These are phyloP conservation scores for Gaertneriomyces sp. DNA, from an alignment of 192 early-diverging fungal species.

Conservation along the genomic window DNA sequence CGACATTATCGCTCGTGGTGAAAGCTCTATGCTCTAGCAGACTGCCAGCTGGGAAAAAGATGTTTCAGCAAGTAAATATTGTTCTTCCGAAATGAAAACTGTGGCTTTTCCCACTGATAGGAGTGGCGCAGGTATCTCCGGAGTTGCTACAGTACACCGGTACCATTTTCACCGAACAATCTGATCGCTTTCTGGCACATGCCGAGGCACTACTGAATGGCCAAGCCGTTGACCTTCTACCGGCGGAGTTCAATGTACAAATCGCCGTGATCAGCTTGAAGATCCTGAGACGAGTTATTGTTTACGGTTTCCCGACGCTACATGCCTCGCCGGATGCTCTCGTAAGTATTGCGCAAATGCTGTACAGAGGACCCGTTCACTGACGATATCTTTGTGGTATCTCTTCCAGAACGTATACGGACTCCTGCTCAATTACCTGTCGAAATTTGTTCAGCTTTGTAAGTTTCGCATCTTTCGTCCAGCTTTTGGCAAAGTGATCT, in stretches of 20 bases:
- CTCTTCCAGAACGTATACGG: no score
- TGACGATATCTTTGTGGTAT: no score
- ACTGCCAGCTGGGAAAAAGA: constrained; percentile 57
- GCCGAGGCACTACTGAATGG: constrained; percentile 25
- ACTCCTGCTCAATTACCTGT: constrained; percentile 42
- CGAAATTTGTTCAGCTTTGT: constrained; percentile 53
- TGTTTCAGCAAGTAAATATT: constrained; percentile 46
- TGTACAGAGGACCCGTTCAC: neutral
- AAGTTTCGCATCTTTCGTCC: constrained; percentile 37
- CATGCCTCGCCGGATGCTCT: constrained; percentile 36
- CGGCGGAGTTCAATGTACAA: constrained; percentile 47
- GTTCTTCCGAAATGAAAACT: constrained; percentile 9
- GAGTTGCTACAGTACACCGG: constrained; percentile 65
- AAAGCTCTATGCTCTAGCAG: constrained; percentile 72
- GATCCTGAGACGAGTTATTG: constrained; percentile 69
- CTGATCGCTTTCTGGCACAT: constrained; percentile 49
- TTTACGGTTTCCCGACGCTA: constrained; percentile 57
- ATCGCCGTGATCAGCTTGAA: constrained; percentile 67
- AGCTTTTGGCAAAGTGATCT: constrained; percentile 16
- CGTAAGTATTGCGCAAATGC: neutral
- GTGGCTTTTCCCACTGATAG: neutral
- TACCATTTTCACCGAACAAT: constrained; percentile 61
- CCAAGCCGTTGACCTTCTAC: constrained; percentile 22
- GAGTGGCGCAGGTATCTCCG: constrained; percentile 60
- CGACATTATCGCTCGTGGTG: constrained; percentile 70